phyloP scores from a whole-genome alignment of 768 basidiomycete species.

The Podaxis sp. region DNA sequence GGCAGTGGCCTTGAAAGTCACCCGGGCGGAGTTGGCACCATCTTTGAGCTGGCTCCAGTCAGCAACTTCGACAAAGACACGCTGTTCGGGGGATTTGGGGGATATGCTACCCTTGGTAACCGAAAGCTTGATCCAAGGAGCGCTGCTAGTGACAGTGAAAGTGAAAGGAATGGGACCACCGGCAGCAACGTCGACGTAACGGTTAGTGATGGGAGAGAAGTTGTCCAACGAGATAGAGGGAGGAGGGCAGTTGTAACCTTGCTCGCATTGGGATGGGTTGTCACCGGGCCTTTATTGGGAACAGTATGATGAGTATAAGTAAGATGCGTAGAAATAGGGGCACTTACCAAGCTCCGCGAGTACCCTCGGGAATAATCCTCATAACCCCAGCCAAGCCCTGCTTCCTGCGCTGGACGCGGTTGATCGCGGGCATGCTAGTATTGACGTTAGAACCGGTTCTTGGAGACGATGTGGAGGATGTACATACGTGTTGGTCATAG shows the following conservation, averaged over 20 bases:
- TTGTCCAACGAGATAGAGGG: constrained; percentile 55
- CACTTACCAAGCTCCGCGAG: constrained; percentile 55
- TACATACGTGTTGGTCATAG: constrained; percentile 58
- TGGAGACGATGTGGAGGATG: background rate
- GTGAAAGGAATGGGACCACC: constrained; percentile 60
- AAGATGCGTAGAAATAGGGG: background rate
- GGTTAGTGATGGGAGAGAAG: constrained; percentile 51
- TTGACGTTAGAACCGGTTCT: background rate
- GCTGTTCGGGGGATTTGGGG: constrained; percentile 44
- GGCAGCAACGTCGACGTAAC: constrained; percentile 61
- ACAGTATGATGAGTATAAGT: background rate
- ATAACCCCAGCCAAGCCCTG: constrained; percentile 61
- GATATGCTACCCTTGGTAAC: constrained; percentile 49
- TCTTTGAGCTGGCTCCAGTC: constrained; percentile 55
- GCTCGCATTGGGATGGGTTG: constrained; percentile 56
- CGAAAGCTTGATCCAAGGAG: constrained; percentile 52
- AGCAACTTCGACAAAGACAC: constrained; percentile 51
- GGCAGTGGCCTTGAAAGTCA: constrained; percentile 49
- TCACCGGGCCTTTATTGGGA: constrained; percentile 57
- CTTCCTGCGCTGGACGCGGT: constrained; percentile 53
- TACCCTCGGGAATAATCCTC: constrained; percentile 63
- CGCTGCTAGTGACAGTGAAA: constrained; percentile 50
- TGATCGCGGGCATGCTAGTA: constrained; percentile 50
- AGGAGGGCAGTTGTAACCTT: constrained; percentile 46
- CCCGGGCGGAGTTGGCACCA: constrained; percentile 34